phyloP scores from a whole-genome alignment of 106 monocot genomes.

The Chionographis japonica region DNA sequence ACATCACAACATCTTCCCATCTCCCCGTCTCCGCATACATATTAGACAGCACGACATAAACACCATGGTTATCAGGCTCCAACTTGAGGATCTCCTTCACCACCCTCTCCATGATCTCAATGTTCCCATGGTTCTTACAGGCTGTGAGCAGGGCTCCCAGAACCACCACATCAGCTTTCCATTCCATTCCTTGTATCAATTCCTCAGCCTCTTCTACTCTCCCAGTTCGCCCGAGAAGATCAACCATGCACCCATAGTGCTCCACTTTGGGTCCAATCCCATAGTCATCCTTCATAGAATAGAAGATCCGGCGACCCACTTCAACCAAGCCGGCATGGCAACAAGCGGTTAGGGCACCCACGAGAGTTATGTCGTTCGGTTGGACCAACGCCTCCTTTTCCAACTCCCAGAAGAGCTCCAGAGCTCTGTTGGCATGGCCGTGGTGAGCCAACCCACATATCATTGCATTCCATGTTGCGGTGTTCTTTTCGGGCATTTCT shows the following conservation, averaged over 20 bases:
- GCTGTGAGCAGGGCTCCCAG: conserved; percentile 69
- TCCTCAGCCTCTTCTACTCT: conserved; percentile 55
- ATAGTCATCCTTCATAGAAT: conserved; percentile 34
- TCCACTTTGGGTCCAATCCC: conserved; percentile 47
- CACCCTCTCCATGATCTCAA: conserved; percentile 69
- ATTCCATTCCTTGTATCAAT: conserved; percentile 52
- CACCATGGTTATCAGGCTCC: conserved; percentile 64
- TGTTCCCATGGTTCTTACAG: conserved; percentile 47
- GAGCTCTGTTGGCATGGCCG: conserved; percentile 35
- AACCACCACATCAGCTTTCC: conserved; percentile 53
- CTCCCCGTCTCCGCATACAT: conserved; percentile 70
- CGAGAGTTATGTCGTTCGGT: conserved; percentile 63
- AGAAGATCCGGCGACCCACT: conserved; percentile 39
- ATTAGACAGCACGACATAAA: conserved; percentile 67
- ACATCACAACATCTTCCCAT: conserved; percentile 66
- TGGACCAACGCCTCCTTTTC: conserved; percentile 8
- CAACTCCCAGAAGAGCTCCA: conserved; percentile 43
- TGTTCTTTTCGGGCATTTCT: conserved; percentile 45
- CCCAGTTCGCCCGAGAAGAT: conserved; percentile 73
- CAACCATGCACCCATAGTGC: conserved; percentile 76
- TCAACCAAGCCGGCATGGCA: conserved; percentile 50
- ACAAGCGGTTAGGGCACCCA: conserved; percentile 72
- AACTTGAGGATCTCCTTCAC: conserved; percentile 51
- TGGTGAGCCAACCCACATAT: conserved; percentile 70
- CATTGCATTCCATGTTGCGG: conserved; percentile 75